These are phyloP conservation scores for Cladosporium sp. DNA, from an alignment of 2,329 filamentous ascomycete species.

Conservation along the genomic window DNA sequence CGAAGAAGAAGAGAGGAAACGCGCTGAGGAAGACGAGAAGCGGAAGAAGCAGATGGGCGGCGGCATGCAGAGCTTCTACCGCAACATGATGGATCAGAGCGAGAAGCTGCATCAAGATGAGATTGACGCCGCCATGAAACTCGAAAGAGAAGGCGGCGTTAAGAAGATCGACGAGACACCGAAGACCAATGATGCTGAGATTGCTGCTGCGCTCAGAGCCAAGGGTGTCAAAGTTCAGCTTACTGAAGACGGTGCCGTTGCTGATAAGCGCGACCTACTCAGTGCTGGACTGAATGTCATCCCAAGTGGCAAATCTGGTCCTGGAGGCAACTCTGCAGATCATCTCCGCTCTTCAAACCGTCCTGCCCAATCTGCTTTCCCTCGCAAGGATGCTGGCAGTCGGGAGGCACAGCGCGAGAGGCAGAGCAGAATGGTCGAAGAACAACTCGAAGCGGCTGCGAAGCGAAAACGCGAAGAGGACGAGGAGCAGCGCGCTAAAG, in stretches of 20 bases:
- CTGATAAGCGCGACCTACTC: slow-evolving; percentile 78
- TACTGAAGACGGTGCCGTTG: slow-evolving; percentile 79
- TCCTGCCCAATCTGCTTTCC: slow-evolving; percentile 24
- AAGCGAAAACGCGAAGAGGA: slow-evolving; percentile 68
- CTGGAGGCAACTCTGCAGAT: slow-evolving; percentile 23
- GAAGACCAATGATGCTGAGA: slow-evolving; percentile 52
- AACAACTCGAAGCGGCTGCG: slow-evolving; percentile 67
- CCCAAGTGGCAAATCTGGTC: slow-evolving; percentile 24
- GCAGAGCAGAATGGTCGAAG: slow-evolving; percentile 74
- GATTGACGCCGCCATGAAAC: slow-evolving; percentile 58
- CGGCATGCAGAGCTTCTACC: slow-evolving; percentile 72
- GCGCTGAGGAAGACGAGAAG: slow-evolving; percentile 62
- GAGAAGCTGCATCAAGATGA: slow-evolving; percentile 67
- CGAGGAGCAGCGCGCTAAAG: slow-evolving; percentile 59
- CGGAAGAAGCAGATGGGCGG: slow-evolving; percentile 62
- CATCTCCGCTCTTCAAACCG: slow-evolving; percentile 28
- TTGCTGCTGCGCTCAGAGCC: slow-evolving; percentile 64
- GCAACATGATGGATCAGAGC: slow-evolving; percentile 65
- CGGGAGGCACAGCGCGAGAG: slow-evolving; percentile 68
- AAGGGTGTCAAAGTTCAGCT: slow-evolving; percentile 61
- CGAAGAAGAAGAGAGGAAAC: slow-evolving; percentile 66
- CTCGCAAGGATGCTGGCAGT: slow-evolving; percentile 34
- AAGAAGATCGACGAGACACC: slow-evolving; percentile 31
- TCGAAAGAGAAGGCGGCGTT: slow-evolving; percentile 31
- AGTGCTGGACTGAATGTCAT: slow-evolving; percentile 70